A percentile compares a stretch with the other conserved stretches of the same genome.
Conservation (phyloP, 805 yeast genomes). For the Tanozyma kutaoensis region DNA sequence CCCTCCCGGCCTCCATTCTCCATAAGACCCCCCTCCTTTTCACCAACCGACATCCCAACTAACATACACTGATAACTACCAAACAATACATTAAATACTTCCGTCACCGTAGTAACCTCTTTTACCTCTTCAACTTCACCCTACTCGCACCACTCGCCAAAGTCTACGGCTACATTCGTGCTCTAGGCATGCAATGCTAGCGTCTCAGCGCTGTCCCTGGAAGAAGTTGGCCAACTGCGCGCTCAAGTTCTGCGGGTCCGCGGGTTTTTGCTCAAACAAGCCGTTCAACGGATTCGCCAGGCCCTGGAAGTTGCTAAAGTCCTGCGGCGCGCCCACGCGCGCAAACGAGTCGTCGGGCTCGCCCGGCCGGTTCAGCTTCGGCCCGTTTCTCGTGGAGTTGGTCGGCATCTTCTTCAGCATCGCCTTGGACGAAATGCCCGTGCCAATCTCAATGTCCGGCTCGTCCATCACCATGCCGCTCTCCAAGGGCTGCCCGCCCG, state of each 20-base stretch:
- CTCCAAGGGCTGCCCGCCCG: conserved; percentile 73
- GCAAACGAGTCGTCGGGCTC: conserved; percentile 33
- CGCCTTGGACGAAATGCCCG: conserved; percentile 86
- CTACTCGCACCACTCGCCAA: too few relatives aligned
- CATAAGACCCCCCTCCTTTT: too few relatives aligned
- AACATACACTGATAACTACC: too few relatives aligned
- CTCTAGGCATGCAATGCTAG: too few relatives aligned
- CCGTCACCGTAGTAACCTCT: too few relatives aligned
- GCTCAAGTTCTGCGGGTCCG: conserved; percentile 14
- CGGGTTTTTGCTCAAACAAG: conserved; percentile 20
- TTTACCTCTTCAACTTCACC: too few relatives aligned
- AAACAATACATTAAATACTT: too few relatives aligned
- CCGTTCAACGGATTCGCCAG: conserved; percentile 34
- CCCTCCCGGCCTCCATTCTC: too few relatives aligned
- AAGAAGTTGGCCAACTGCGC: conserved; percentile 26
- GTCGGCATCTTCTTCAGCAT: conserved; percentile 89
- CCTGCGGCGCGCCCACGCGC: conserved; percentile 21
- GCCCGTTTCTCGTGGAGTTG: conserved; percentile 75
- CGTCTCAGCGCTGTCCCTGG: too few relatives aligned
- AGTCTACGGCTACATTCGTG: too few relatives aligned
- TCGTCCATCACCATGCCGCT: conserved; percentile 84
- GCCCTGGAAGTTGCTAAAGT: conserved; percentile 19
- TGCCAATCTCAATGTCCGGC: conserved; percentile 95
- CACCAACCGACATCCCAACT: too few relatives aligned
- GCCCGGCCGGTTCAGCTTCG: conserved; percentile 60